Percentiles rank a stretch among this genome's conserved stretches.
Evolutionary conservation across 2,329 filamentous ascomycete genomes (phyloP).

Genomic region (Aspergillus jensenii): DNA sequence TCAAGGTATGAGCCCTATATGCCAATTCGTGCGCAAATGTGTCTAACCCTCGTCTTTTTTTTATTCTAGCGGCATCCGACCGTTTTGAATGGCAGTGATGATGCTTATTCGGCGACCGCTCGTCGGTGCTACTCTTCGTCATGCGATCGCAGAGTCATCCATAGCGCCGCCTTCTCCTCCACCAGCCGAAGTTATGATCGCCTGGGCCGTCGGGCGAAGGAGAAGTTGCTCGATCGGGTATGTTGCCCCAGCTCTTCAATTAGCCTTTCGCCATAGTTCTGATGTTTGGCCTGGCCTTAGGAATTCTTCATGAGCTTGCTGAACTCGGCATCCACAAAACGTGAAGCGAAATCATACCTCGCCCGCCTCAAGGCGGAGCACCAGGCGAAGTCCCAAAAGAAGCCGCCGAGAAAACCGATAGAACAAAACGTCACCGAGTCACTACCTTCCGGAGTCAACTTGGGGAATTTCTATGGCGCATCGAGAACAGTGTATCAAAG

Average conservation of each 20-base stretch:
- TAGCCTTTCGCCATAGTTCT: slow-evolving; percentile 2
- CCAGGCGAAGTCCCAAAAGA: slow-evolving; percentile 34
- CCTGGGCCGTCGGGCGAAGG: slow-evolving; percentile 41
- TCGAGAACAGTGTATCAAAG: slow-evolving; percentile 58
- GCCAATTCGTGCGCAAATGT: not conserved
- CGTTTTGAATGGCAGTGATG: slow-evolving; percentile 15
- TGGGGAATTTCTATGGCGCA: slow-evolving; percentile 61
- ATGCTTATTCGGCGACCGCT: not conserved
- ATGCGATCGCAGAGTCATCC: slow-evolving; percentile 22
- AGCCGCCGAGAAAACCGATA: slow-evolving; percentile 27
- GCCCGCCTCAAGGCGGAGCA: slow-evolving; percentile 70
- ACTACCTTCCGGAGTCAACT: slow-evolving; percentile 53
- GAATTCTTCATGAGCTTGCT: slow-evolving; percentile 86
- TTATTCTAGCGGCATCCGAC: slow-evolving; percentile 19
- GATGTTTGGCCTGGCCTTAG: slow-evolving; percentile 40
- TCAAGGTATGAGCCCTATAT: slow-evolving; percentile 25
- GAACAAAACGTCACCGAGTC: slow-evolving; percentile 18
- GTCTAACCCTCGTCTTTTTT: not conserved
- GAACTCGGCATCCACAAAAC: slow-evolving; percentile 84
- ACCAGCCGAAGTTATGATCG: slow-evolving; percentile 28
- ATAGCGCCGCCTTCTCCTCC: slow-evolving; percentile 33
- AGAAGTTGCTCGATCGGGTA: slow-evolving; percentile 46
- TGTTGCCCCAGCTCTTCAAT: slow-evolving; percentile 1
- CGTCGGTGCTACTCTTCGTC: slow-evolving; percentile 19
- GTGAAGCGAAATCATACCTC: slow-evolving; percentile 88